These are phyloP conservation scores for Kandelia obovata DNA, from an alignment of 345 rosid species.

Conservation along the genomic window DNA sequence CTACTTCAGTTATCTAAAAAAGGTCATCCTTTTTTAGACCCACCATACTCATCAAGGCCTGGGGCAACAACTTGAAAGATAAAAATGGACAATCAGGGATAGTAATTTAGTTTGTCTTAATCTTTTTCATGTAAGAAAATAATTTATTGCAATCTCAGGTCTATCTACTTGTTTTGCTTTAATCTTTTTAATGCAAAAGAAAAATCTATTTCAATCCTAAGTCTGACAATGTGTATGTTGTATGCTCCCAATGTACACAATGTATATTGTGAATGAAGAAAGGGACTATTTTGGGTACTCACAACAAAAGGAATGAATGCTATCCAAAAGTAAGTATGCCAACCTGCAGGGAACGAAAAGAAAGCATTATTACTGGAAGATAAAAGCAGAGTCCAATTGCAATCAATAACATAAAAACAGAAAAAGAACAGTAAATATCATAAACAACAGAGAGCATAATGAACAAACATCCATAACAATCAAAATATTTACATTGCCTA, in stretches of 20 bases:
- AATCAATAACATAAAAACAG: not conserved
- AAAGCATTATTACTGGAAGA: not conserved
- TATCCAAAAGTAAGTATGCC: constrained; percentile 86
- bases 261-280: not conserved
- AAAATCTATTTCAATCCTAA: too few relatives aligned
- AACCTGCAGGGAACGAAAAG: constrained; percentile 44
- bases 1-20: not conserved
- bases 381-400: not conserved
- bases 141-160: too few relatives aligned
- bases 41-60: too few relatives aligned
- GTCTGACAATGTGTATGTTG: too few relatives aligned
- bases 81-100: too few relatives aligned
- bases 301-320: constrained; percentile 75
- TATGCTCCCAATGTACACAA: too few relatives aligned
- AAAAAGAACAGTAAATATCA: not conserved
- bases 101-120: too few relatives aligned
- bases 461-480: too few relatives aligned
- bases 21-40: not conserved
- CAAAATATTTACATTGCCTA: not conserved
- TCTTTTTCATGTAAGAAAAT: too few relatives aligned
- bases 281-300: constrained; percentile 31
- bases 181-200: too few relatives aligned
- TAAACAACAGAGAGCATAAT: not conserved
- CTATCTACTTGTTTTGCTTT: too few relatives aligned
- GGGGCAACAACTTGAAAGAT: too few relatives aligned